These are phyloP conservation scores for Avena sativa DNA, from an alignment of 176 grass and related monocot genomes.

Conservation along the genomic window DNA sequence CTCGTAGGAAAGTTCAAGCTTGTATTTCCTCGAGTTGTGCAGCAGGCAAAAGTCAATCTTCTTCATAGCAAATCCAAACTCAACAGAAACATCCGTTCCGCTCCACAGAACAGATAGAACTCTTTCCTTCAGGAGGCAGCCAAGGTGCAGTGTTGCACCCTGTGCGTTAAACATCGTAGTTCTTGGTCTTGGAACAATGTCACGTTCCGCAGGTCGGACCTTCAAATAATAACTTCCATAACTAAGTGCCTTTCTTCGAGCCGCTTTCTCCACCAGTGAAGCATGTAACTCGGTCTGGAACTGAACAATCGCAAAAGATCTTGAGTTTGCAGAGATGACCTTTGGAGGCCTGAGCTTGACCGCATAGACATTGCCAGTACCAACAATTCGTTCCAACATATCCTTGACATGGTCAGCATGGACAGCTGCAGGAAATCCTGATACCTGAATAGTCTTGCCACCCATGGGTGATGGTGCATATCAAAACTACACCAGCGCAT, in stretches of 20 bases:
- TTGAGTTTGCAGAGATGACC: slow-evolving; percentile 50
- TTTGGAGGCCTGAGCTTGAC: slow-evolving; percentile 74
- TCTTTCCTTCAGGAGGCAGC: slow-evolving; percentile 64
- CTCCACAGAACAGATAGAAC: slow-evolving; percentile 59
- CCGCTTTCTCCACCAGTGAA: slow-evolving; percentile 39
- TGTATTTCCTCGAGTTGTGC: slow-evolving; percentile 37
- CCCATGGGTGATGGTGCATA: slow-evolving; percentile 70
- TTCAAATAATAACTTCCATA: slow-evolving; percentile 50
- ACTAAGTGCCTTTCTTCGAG: slow-evolving; percentile 18
- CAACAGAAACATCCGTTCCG: slow-evolving; percentile 39
- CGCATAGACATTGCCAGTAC: slow-evolving; percentile 54
- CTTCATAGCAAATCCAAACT: slow-evolving; percentile 82
- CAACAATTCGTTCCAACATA: slow-evolving; percentile 56
- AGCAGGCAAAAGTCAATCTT: slow-evolving; percentile 63
- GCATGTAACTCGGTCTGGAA: slow-evolving; percentile 59
- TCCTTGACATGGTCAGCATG: slow-evolving; percentile 52
- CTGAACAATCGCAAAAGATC: slow-evolving; percentile 71
- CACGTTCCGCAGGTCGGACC: slow-evolving; percentile 46
- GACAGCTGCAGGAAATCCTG: slow-evolving; percentile 54
- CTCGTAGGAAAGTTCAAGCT: slow-evolving; percentile 89
- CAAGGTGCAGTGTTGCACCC: slow-evolving; percentile 56
- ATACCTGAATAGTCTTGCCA: slow-evolving; percentile 64
- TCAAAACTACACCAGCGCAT: slow-evolving; percentile 34
- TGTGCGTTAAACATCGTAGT: slow-evolving; percentile 52
- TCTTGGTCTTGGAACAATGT: slow-evolving; percentile 71